Evolutionary conservation across 139 green algal species (phyloP), one percentile per base, ranked within the genome.

Genomic region (Chlamydomonas sphaeroides): DNA sequence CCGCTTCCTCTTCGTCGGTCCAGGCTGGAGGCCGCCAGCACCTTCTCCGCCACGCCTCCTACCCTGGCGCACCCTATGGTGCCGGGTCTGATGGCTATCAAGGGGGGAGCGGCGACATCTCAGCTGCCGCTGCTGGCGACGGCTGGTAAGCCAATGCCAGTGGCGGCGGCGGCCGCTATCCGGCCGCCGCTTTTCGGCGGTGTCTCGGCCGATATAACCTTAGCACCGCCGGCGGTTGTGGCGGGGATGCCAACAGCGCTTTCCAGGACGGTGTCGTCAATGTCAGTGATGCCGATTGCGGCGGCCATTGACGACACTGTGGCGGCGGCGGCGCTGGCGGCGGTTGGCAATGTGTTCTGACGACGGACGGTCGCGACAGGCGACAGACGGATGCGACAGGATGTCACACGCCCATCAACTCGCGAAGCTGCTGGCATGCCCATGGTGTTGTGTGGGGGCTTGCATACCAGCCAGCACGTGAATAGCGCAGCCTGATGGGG

Each of bases 11-110:
- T 32, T 68, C 72, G 56, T 68, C 56, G 72, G 36, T 79, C 18
- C 72, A 79, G 72, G 72, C 38, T 68, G 56, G 56, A 38, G 32
- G 72, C 7, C 49, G 57, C 49, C 72, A 68, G 41, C 56, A 79
- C n/a, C n/a, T n/a, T n/a, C n/a, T n/a, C 20, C 56, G 72, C 26
- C 56, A 57, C 35, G 25, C 14, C 38, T 69, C 72, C 49, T 69
- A 39, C 72, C 71, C 71, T 57, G 53, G 51, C 53, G 71, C 33
- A 15, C 35, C 71, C 32, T 67, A 53, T 38, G 53, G 36, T 20
- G 1, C 35, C 49, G 59, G 59, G 61, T 26, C 45, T 70, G 74
- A 61, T 59, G 42, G 30, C 38, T 61, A 62, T 80, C 56, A 70
- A 70, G 59, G 59, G 30, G 30, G 45, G 23, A 26, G 71, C 57